Percentiles rank a stretch among this genome's conserved stretches.
phyloP scores from a whole-genome alignment of 179 eudicot species.

The Spinacia oleracea region DNA sequence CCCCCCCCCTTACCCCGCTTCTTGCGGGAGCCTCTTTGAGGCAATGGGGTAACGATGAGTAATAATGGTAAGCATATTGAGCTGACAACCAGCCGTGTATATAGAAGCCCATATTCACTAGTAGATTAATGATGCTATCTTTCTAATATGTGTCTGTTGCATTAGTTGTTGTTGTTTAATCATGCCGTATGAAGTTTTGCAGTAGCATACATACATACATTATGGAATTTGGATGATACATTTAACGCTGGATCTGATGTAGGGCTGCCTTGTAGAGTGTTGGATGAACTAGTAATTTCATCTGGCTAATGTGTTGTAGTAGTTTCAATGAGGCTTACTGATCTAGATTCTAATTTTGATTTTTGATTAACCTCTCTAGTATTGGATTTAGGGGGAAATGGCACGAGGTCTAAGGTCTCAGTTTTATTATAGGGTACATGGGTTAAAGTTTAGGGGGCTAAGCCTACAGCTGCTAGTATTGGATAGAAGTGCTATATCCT shows the following conservation, averaged over 20 bases:
- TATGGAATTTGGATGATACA: neutral
- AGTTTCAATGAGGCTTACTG: neutral
- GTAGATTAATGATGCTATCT: neutral
- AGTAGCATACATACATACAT: neutral
- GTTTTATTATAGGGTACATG: no score
- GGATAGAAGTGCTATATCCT: neutral
- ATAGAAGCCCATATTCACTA: neutral
- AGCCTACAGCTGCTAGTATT: neutral
- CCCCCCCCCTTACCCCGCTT: no score
- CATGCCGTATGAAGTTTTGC: neutral
- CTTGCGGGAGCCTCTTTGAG: no score
- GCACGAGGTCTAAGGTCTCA: neutral
- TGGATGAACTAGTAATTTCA: neutral
- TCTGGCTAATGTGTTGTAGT: neutral
- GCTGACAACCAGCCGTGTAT: no score
- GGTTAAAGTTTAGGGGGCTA: neutral
- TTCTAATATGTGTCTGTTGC: neutral
- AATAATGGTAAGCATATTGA: slow-evolving; percentile 35
- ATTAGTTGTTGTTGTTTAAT: neutral
- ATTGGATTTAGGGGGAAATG: neutral
- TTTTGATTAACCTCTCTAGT: neutral
- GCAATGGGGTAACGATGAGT: no score
- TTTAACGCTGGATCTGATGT: neutral
- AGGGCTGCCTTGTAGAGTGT: neutral
- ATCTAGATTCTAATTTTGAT: neutral